Percentiles rank a stretch among this genome's conserved stretches.
Evolutionary conservation across 257 asterid genomes (phyloP).

Genomic region (Petunia secreta): DNA sequence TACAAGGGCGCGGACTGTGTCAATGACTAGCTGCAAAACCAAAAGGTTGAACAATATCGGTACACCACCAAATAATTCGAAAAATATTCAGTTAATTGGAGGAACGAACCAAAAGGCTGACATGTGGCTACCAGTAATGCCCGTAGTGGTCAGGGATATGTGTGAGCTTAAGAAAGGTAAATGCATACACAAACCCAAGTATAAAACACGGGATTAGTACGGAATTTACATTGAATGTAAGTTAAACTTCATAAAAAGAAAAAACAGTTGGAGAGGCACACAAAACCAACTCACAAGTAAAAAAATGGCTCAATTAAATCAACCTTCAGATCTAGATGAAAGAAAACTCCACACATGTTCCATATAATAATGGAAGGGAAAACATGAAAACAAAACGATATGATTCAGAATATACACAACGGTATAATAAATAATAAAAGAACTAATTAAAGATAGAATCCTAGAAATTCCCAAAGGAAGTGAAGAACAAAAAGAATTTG

Average conservation of each 20-base stretch:
- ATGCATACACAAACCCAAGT: too few relatives aligned
- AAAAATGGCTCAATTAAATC: neutral
- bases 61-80: neutral
- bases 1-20: constrained; percentile 53
- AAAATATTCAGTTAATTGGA: too few relatives aligned
- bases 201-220: too few relatives aligned
- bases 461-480: too few relatives aligned
- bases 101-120: neutral
- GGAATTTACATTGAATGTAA: neutral
- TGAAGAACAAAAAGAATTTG: too few relatives aligned
- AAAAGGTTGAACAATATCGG: neutral
- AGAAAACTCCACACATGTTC: neutral
- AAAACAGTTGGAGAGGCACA: neutral
- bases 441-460: too few relatives aligned
- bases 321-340: neutral
- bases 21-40: constrained; percentile 47
- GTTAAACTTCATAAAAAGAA: neutral
- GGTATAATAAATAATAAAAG: too few relatives aligned
- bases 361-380: neutral
- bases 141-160: neutral
- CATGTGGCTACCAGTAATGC: neutral
- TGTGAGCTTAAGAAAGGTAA: neutral
- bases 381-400: neutral
- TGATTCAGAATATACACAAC: neutral
- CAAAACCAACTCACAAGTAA: neutral